Evolutionary conservation across 2,329 filamentous ascomycete genomes (phyloP), one percentile per base, ranked within the genome.

Genomic region (Neocucurbitaria cava): DNA sequence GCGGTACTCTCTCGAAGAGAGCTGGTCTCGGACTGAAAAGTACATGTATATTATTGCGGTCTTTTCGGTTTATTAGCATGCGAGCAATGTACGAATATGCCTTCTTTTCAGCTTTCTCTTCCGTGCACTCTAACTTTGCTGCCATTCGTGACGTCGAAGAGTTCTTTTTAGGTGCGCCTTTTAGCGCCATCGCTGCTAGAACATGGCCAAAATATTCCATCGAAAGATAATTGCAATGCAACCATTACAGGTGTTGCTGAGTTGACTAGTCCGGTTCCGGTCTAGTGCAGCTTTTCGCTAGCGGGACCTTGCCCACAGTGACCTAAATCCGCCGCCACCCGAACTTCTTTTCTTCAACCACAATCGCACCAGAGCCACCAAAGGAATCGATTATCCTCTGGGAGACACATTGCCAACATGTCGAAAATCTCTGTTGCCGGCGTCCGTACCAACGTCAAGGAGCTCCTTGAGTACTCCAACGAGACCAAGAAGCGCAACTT

Each of bases 401-500:
- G 80, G 81, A 82, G 80, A 82, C 80, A 76, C 66, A 62, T 71
- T 59, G 56, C 58, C 59, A 74, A 81, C 69, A 91, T 92, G 89
- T 92, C 90, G 72, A 93, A 93, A 83, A 92, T 92, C 83, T 90
- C 89, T 87, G 87, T 83, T 78, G 91, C 92, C 87, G 91, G 92
- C 90, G 92, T 96, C 87, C 92, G 93, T 87, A 85, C 87, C 81
- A 94, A 98, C 85, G 91, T 98, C 80, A 84, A 89, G 81, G 87
- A 95, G 80, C 87, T 99, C 77, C 90, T 99, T 76, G 89, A 96
- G 77, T 98, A 98, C 89, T 96, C 90, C 78, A 85, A 85, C 76
- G 88, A 96, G 82, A 91, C 90, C 81, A 96, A 96, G 90, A 96
- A 96, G 90, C 86, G 92, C 75, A 96, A 96, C 88, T 97, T 96